Evolutionary conservation across 306 rosid genomes (phyloP).

Genomic region (Rubus idaeus): DNA sequence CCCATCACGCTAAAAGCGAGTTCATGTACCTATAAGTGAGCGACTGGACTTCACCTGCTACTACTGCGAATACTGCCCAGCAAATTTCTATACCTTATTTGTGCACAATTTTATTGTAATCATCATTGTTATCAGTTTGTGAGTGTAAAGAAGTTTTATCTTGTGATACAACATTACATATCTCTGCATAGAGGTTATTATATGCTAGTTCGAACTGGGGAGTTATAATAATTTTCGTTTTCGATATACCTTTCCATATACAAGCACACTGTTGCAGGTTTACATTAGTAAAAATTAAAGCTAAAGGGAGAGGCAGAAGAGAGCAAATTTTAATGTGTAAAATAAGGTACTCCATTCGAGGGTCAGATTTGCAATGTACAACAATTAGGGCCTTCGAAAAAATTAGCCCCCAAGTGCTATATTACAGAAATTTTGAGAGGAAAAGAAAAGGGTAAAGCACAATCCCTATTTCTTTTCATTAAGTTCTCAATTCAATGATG

Average conservation of each 20-base stretch:
- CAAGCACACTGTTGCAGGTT: neutral
- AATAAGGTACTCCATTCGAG: neutral
- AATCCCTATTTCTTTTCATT: neutral
- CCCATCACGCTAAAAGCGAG: slow-evolving; percentile 52
- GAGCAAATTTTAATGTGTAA: neutral
- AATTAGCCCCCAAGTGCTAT: neutral
- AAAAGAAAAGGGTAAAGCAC: neutral
- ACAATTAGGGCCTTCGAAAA: slow-evolving; percentile 22
- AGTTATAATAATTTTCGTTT: neutral
- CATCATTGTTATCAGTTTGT: neutral
- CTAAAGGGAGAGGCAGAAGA: neutral
- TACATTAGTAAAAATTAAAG: neutral
- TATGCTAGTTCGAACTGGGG: neutral
- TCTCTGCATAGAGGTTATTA: slow-evolving; percentile 2
- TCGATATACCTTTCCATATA: neutral
- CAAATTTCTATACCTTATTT: neutral
- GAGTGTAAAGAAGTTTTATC: neutral
- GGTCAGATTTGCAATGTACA: slow-evolving; percentile 11
- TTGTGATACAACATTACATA: neutral
- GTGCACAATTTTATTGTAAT: neutral
- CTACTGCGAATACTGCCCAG: neutral
- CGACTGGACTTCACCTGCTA: neutral
- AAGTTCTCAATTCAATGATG: slow-evolving; percentile 4
- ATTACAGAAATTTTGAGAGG: neutral
- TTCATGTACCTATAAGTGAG: slow-evolving; percentile 51